phyloP scores from a whole-genome alignment of 2,329 filamentous ascomycete species.

The Beauveria brongniartii region DNA sequence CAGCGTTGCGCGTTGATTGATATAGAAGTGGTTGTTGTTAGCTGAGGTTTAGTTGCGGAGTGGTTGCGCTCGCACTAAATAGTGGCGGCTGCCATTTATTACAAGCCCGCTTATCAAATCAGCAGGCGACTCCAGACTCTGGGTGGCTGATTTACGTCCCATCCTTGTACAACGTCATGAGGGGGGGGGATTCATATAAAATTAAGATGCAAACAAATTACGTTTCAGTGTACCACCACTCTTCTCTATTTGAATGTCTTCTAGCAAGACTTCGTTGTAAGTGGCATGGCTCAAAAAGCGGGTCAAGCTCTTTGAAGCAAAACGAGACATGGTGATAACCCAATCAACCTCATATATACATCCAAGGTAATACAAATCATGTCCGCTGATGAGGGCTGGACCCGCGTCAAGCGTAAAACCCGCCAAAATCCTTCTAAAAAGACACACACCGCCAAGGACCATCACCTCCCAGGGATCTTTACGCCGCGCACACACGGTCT shows the following conservation, averaged over 20 bases:
- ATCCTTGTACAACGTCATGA: no score
- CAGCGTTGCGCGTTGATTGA: not conserved
- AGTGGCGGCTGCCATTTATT: not conserved
- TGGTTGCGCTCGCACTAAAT: not conserved
- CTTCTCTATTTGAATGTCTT: not conserved
- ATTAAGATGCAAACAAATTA: no score
- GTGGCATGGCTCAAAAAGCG: not conserved
- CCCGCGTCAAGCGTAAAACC: not conserved
- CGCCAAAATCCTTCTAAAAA: not conserved
- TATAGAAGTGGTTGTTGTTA: not conserved
- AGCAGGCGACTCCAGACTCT: not conserved
- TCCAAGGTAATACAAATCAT: not conserved
- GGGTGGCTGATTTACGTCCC: no score
- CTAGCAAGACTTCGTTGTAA: not conserved
- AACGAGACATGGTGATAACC: not conserved
- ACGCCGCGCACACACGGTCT: conserved; percentile 12
- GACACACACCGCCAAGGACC: not conserved
- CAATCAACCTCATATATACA: not conserved
- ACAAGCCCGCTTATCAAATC: not conserved
- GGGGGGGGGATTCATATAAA: no score
- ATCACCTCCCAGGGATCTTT: conserved; percentile 6
- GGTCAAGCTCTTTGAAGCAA: not conserved
- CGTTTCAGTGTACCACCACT: no score
- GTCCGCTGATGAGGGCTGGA: not conserved
- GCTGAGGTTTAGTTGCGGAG: not conserved